Conservation (phyloP, 805 yeast species). For the Cyberlindnera bimundalis region DNA sequence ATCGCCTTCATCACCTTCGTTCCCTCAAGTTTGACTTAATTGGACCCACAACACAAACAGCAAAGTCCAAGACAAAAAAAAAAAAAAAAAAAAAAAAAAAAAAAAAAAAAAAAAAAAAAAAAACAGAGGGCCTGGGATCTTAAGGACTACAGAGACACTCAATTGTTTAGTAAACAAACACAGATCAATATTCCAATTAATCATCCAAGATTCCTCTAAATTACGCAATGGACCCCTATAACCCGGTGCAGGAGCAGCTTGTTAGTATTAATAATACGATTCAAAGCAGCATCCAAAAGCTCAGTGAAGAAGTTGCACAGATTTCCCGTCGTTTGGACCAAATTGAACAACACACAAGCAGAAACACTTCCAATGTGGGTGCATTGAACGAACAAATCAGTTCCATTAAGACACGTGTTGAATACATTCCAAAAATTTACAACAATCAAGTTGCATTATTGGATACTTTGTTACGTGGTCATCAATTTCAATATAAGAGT, state of each 20-base stretch:
- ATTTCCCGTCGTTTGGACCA: slow-evolving; percentile 21
- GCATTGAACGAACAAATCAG: slow-evolving; percentile 13
- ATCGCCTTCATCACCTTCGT: too few species aligned
- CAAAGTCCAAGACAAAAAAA: too few species aligned
- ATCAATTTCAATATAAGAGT: slow-evolving; percentile 21
- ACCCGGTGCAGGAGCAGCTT: slow-evolving; percentile 26
- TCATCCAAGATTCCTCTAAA: background rate
- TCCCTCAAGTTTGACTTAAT: too few species aligned
- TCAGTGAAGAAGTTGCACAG: slow-evolving; percentile 20
- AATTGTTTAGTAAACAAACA: background rate
- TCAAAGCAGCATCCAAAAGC: slow-evolving; percentile 17
- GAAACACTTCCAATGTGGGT: slow-evolving; percentile 3
- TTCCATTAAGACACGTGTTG: slow-evolving; percentile 11
- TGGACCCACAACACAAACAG: too few species aligned
- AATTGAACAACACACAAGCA: slow-evolving; percentile 19
- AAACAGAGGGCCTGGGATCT: too few species aligned
- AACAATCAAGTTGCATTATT: slow-evolving; percentile 18
- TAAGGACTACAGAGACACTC: background rate
- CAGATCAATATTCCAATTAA: too few species aligned
- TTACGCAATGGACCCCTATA: slow-evolving; percentile 25
- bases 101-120: too few species aligned
- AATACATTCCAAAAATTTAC: slow-evolving; percentile 21
- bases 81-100: too few species aligned
- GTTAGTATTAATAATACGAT: slow-evolving; percentile 19
- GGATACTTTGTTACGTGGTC: slow-evolving; percentile 18